phyloP scores from a whole-genome alignment of 2,329 filamentous ascomycete genomes.

The Mariannaea sp. region DNA sequence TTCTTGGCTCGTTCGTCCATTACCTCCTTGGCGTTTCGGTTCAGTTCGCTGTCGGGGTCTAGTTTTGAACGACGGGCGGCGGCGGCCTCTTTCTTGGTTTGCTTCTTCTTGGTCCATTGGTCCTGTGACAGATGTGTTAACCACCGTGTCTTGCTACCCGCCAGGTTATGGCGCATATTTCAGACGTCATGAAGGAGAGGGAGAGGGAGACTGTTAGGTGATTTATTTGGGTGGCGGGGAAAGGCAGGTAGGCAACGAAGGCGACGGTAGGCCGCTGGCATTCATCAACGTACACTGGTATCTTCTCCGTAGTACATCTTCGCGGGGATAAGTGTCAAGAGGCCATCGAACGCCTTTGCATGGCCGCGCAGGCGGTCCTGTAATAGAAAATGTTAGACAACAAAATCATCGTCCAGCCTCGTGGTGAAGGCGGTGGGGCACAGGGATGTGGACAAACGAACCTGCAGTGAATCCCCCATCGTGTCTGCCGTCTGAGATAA shows the following conservation, averaged over 20 bases:
- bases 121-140: conserved; percentile 59
- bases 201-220: not conserved
- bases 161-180: not conserved
- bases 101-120: conserved; percentile 93
- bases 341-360: conserved; percentile 80
- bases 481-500: conserved; percentile 12
- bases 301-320: conserved; percentile 91
- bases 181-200: not conserved
- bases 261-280: too few species aligned
- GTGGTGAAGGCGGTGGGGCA: conserved; percentile 35
- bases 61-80: conserved; percentile 86
- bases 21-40: conserved; percentile 85
- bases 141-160: not conserved
- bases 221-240: conserved; percentile 10
- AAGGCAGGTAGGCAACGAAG: conserved; percentile 5
- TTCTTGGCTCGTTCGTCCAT: conserved; percentile 79
- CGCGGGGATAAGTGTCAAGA: conserved; percentile 85
- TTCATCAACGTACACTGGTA: conserved; percentile 68
- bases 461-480: conserved; percentile 55
- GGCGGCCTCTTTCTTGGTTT: conserved; percentile 86
- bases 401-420: conserved; percentile 17
- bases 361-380: conserved; percentile 63
- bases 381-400: conserved; percentile 28
- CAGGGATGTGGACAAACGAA: conserved; percentile 42
- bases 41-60: conserved; percentile 81